Evolutionary conservation across 805 yeast genomes (phyloP), one percentile per base, ranked within the genome.

Genomic region (Candida ipomoeae): DNA sequence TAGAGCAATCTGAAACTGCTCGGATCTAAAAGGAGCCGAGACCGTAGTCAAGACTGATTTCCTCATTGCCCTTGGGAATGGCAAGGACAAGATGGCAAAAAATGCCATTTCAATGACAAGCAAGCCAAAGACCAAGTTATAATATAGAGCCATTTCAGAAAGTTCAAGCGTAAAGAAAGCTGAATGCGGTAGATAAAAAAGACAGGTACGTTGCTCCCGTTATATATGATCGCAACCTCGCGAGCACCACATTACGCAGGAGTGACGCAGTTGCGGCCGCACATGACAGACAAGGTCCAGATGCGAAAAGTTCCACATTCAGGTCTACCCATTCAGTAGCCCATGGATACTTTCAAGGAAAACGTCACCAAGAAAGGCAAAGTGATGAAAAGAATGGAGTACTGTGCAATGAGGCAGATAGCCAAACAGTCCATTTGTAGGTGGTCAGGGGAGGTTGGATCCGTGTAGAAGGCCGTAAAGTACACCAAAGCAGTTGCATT

Each of bases 401-500:
- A 92, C 63, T 89, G 96, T 17, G 79, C 75, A 62, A 92, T 80
- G 55, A 91, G 74, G 31, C 81, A 76, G 31, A 89, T 73, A 0
- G 97, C 94, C 46, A 89, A 74, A 63, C 95, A 87, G 64, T 92
- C 96, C 84, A 92, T 83, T 65, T 90, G 91, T 14, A 79, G 55
- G 55, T 77, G 81, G 35, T 73, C 75, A 2, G 73, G 71, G 5
- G 74, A 61, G 33, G 64, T 70, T 2, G 85, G 81, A 15, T 94
- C 95, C 1, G 91, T 83, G 66, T 85, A 88, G 62, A 89, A 83
- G 2, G 96, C 92, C 2, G 98, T 91, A 56, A 91, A 77, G 66
- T 90, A 92, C 14, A 92, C 84, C 61, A 89, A 84, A 0, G 94
- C 78, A 0, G 97, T 92, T 0, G 97, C 95, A 46, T 88, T 84